These are phyloP conservation scores for Coemansia erecta DNA, from an alignment of 192 early-diverging fungal species.

Conservation along the genomic window DNA sequence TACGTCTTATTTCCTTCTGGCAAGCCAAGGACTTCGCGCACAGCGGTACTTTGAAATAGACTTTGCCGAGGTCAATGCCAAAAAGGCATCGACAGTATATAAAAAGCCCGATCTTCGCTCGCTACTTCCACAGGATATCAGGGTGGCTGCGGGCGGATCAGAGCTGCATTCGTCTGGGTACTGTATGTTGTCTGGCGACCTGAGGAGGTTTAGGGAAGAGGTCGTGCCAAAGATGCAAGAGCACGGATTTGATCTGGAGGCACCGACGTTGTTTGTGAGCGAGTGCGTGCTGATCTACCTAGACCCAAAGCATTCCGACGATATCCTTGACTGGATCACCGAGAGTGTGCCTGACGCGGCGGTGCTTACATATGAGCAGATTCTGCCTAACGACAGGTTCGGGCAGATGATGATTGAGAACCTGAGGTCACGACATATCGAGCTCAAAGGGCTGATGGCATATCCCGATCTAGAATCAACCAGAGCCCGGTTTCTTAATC, in stretches of 20 bases:
- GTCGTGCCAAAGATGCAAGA: slow-evolving; percentile 61
- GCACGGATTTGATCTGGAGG: slow-evolving; percentile 43
- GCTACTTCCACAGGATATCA: slow-evolving; percentile 31
- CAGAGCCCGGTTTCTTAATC: slow-evolving; percentile 59
- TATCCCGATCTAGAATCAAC: slow-evolving; percentile 75
- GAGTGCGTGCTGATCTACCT: slow-evolving; percentile 95
- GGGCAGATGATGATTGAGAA: slow-evolving; percentile 91
- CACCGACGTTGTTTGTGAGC: slow-evolving; percentile 85
- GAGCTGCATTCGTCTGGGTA: slow-evolving; percentile 72
- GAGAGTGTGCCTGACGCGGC: slow-evolving; percentile 44
- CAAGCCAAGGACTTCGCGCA: slow-evolving; percentile 44
- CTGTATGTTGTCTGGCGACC: slow-evolving; percentile 75
- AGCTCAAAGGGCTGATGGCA: slow-evolving; percentile 71
- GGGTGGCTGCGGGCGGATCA: slow-evolving; percentile 62
- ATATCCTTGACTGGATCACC: slow-evolving; percentile 72
- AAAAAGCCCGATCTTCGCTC: slow-evolving; percentile 40
- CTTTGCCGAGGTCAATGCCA: slow-evolving; percentile 80
- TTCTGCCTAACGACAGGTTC: slow-evolving; percentile 86
- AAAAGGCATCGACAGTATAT: slow-evolving; percentile 71
- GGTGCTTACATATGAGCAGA: slow-evolving; percentile 89
- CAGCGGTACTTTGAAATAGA: slow-evolving; percentile 86
- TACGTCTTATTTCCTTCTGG: slow-evolving; percentile 82
- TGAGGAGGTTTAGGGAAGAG: slow-evolving; percentile 61
- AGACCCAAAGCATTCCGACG: slow-evolving; percentile 60
- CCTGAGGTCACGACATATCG: slow-evolving; percentile 71